phyloP scores from a whole-genome alignment of 352 stramenopile genomes.

The Saprolegnia parasitica region DNA sequence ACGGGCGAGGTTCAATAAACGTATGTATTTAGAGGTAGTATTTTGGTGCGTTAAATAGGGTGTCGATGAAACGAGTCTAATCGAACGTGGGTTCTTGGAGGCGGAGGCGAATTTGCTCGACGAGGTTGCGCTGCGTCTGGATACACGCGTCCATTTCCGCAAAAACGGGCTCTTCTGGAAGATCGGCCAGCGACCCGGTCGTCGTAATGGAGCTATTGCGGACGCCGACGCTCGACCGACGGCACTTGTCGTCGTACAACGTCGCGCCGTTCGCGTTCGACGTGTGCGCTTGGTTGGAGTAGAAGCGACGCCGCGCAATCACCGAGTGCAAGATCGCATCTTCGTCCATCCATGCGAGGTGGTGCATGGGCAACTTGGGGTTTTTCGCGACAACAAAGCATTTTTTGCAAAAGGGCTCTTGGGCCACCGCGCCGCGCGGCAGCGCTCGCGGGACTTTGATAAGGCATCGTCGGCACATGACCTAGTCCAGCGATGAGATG shows the following conservation, averaged over 20 bases:
- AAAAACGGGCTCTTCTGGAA: slow-evolving; percentile 4
- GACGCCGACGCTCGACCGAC: neutral
- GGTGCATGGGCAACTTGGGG: neutral
- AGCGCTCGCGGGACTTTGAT: slow-evolving; percentile 12
- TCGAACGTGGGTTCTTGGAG: neutral
- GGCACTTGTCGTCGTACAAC: slow-evolving; percentile 2
- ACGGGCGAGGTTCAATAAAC: too few species aligned
- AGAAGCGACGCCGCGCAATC: slow-evolving; percentile 2
- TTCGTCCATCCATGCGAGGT: slow-evolving; percentile 17
- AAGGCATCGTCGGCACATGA: slow-evolving; percentile 12
- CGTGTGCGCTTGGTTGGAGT: neutral
- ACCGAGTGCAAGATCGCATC: slow-evolving; percentile 10
- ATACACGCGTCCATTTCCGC: slow-evolving; percentile 4
- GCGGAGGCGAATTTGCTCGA: slow-evolving; percentile 11
- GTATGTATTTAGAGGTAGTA: too few species aligned
- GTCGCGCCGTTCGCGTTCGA: neutral
- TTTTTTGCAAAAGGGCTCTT: slow-evolving; percentile 1
- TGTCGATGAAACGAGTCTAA: neutral
- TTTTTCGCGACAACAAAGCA: slow-evolving; percentile 2
- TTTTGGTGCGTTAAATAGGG: neutral
- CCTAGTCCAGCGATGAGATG: neutral
- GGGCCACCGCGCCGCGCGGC: neutral
- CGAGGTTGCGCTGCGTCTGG: slow-evolving; percentile 4
- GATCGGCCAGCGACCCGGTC: neutral
- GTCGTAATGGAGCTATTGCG: slow-evolving; percentile 16